These are phyloP conservation scores for Coemansia sp. DNA, from an alignment of 192 early-diverging fungal species.

Conservation along the genomic window DNA sequence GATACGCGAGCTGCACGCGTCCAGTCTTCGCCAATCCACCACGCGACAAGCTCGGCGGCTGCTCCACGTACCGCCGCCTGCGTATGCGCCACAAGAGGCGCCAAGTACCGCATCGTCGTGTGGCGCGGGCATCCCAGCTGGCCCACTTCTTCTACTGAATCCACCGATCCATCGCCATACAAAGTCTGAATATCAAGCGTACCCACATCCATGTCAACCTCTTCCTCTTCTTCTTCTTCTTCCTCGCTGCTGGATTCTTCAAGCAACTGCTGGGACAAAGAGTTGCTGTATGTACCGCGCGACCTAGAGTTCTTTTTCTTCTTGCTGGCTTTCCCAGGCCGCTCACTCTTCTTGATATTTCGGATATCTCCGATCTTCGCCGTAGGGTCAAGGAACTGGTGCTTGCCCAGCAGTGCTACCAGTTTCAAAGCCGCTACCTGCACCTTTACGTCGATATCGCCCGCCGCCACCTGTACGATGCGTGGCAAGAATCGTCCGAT, in stretches of 20 bases:
- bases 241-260: conserved; percentile 42
- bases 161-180: conserved; percentile 15
- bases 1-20: conserved; percentile 29
- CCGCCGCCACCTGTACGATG: conserved; percentile 48
- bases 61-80: conserved; percentile 66
- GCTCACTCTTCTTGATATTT: conserved; percentile 1
- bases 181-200: conserved; percentile 22
- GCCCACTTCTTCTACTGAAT: background rate
- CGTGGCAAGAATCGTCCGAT: conserved; percentile 42
- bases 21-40: conserved; percentile 56
- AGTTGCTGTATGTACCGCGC: conserved; percentile 38
- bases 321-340: background rate
- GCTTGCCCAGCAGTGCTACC: conserved; percentile 30
- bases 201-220: background rate
- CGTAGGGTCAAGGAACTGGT: conserved; percentile 34
- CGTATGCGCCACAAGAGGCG: conserved; percentile 71
- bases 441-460: conserved; percentile 42
- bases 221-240: background rate
- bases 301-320: conserved; percentile 7
- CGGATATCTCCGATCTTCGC: conserved; percentile 41
- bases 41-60: conserved; percentile 62
- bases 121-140: conserved; percentile 67
- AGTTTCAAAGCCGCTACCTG: conserved; percentile 51
- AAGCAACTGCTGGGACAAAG: conserved; percentile 52
- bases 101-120: conserved; percentile 54